Base-by-base conservation (phyloP, 441 rosid species). In the Euphorbia corollata region DNA sequence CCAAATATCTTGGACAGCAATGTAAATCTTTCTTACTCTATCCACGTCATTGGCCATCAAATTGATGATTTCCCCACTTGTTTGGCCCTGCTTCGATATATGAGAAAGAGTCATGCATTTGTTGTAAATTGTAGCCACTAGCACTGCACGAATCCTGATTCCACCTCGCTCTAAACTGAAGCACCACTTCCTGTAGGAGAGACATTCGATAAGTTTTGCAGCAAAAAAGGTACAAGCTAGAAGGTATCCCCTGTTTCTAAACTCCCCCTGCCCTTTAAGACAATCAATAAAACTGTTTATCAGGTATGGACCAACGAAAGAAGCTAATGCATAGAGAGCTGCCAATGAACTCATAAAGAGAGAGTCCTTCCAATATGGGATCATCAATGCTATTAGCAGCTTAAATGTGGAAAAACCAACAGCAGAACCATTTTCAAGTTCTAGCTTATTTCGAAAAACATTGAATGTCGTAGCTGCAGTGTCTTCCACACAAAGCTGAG, bases 221-320 rank as follows among this genome's bases (percentile, higher is more conserved):
- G 76, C n/a, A 41, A 87, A 69, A 68, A 87, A 85, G 1, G 73
- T 58, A 0, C 72, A 73, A 69, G 83, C 88, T 39, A 87, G 69
- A 61, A 81, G 34, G 68, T 73, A 76, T 19, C 90, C 89, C 62
- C 79, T 83, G 18, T 76, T 70, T 67, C 79, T 62, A 59, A 71
- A 86, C 8, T 69, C 64, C 4, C 82, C 79, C 23, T 64, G 61
- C 55, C 93, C 92, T 9, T 75, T 81, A 2, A 91, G 87, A 77
- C 78, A 87, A 61, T 84, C 90, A 70, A 91, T 96, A 39, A 88
- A 87, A 23, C 61, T 73, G 64, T 87, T 87, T 60, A 91, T 88
- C 72, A 88, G 87, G 70, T 83, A 85, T 0, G 93, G 96, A 16
- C 90, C 90, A 47, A 86, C 89, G 9, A 84, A 91, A 61, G 84